These are phyloP conservation scores for Phialophora expanda DNA, from an alignment of 2,329 filamentous ascomycete genomes.

Conservation along the genomic window DNA sequence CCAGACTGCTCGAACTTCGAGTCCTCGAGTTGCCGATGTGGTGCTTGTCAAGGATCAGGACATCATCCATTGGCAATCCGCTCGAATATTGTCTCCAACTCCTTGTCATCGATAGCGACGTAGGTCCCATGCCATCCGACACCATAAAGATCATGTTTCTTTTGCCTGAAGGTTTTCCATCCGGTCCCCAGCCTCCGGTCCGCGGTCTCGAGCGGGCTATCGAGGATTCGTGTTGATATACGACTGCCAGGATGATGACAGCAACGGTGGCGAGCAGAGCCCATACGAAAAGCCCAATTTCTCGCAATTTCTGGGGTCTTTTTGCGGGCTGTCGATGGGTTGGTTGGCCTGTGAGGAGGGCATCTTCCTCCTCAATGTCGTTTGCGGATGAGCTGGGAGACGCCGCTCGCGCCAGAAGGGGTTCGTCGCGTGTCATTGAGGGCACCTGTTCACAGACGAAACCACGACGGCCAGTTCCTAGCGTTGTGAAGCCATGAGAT, in stretches of 20 bases:
- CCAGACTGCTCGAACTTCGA: slow-evolving; percentile 78
- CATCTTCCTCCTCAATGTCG: slow-evolving; percentile 66
- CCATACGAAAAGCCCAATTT: slow-evolving; percentile 80
- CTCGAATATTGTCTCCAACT: slow-evolving; percentile 81
- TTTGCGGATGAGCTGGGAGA: slow-evolving; percentile 62
- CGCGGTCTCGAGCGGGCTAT: slow-evolving; percentile 42
- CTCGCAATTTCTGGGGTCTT: slow-evolving; percentile 68
- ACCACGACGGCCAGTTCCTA: neutral
- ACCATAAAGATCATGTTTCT: slow-evolving; percentile 99
- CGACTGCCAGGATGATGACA: slow-evolving; percentile 79
- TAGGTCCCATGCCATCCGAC: slow-evolving; percentile 96
- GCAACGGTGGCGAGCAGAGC: slow-evolving; percentile 78
- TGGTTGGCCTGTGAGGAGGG: slow-evolving; percentile 62
- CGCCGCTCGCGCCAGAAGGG: slow-evolving; percentile 61
- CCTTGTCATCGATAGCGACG: slow-evolving; percentile 83
- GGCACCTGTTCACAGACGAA: neutral
- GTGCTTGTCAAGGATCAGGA: slow-evolving; percentile 81
- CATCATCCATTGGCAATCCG: slow-evolving; percentile 73
- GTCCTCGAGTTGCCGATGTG: slow-evolving; percentile 90
- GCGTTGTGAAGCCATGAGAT: slow-evolving; percentile 2
- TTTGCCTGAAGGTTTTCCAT: slow-evolving; percentile 65
- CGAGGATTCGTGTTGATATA: slow-evolving; percentile 71
- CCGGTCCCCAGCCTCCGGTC: slow-evolving; percentile 46
- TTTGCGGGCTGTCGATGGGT: slow-evolving; percentile 44
- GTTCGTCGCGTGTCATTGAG: slow-evolving; percentile 50